Base-by-base conservation (phyloP, 495 filamentous ascomycete genomes). In the Podospora appendiculata region DNA sequence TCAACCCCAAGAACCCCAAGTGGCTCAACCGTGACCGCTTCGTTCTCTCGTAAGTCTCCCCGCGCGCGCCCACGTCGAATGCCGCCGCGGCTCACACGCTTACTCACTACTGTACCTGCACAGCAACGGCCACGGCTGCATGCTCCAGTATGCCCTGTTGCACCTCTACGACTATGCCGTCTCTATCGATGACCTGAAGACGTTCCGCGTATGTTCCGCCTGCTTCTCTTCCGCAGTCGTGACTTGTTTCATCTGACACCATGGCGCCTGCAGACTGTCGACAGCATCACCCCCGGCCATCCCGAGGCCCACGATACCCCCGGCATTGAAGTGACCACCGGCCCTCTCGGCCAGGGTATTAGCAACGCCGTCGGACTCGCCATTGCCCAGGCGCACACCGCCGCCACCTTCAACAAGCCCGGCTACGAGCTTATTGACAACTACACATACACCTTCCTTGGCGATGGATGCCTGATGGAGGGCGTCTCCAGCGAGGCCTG, bases 391-490 rank as follows among this genome's bases (percentile, higher is more conserved):
- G 84, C 84, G 48, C 91, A 97, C 69, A 86, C 87, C 48, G 89
- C 82, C 53, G 94, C 83, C 63, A 77, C 76, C 64, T 99, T 93
- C 83, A 99, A 99, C 84, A 97, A 95, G 80, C 89, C 92, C 63
- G 90, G 88, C 56, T 97, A 82, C 71, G 83, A 90, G 47, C 71
- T 99, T 34, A 73, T 94, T 76, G 86, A 89, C 80, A 97, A 97
- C 83, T 83, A 97, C 83, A 99, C 93, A 63, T 99, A 88, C 73
- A 70, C 61, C 70, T 95, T 96, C 82, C 88, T 99, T 69, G 93
- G 93, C 70, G 93, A 99, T 81, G 93, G 93, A 47, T 99, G 93
- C 73, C 83, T 92, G 71, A 94, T 94, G 91, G 93, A 99, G 78
- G 93, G 93, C 78, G 82, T 99, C 79, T 87, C 94, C 55, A 79